Base-by-base conservation (phyloP, 2,329 filamentous ascomycete genomes). In the Scedosporium aurantiacum region DNA sequence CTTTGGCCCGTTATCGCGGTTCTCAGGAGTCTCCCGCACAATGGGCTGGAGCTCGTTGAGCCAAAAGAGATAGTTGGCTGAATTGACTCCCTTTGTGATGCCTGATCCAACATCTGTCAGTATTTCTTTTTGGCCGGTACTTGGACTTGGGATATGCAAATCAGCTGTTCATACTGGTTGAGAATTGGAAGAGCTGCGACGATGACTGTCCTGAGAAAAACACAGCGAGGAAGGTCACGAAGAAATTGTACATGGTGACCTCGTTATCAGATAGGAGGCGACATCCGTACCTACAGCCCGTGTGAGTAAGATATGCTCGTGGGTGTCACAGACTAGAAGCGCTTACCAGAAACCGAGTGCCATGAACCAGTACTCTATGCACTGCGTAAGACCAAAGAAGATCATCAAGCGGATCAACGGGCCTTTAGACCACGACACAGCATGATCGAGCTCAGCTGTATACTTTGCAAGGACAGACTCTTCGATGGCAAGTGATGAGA, bases 111-210 rank as follows among this genome's bases (percentile, higher is more conserved):
- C 14, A 8, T n/a, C 14, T 47, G 54, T 47, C 45, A 58, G 14
- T 23, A 25, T 16, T 1, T 25, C 41, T 6, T 21, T 6, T 57
- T 41, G 23, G n/a, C 14, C 23, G 4, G 37, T 37, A 37, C 12
- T 10, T 25, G 28, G 0, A 82, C 83, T 0, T 78, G 80, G 0
- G 78, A 75, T 4, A 80, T 81, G 69, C 84, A 82, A 1, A 82
- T 82, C 0, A 80, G 79, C 6, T 18, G 18, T 1, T 50, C 63
- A 43, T 64, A 65, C 76, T 80, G 3, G 79, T 79, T 2, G 75
- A 75, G 64, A 79, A 78, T 55, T 79, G 72, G 65, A 78, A 78
- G n/a, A 78, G 64, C 47, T 67, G 64, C 2, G 74, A 72, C 2
- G 75, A 71, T 4, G 75, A 71, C 71, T 79, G 72, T 3, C 73